Evolutionary conservation across 2,329 filamentous ascomycete species (phyloP).

Genomic region (Phoma sp.): DNA sequence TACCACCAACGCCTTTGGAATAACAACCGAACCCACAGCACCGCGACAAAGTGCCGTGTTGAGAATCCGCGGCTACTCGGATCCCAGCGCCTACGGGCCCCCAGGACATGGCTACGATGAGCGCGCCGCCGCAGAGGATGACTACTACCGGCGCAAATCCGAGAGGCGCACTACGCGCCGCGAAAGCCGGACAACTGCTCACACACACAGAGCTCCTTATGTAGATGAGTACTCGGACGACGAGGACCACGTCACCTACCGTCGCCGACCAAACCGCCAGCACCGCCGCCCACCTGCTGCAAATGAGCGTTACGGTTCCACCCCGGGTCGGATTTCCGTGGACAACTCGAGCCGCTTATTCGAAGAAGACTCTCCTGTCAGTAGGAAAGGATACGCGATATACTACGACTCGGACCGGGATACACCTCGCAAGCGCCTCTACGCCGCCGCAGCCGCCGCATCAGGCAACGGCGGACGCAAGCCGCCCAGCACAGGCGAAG

Average conservation of each 20-base stretch:
- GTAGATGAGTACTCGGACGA: slow-evolving; percentile 42
- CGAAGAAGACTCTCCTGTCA: slow-evolving; percentile 29
- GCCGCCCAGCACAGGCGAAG: slow-evolving; percentile 48
- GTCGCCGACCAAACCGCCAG: slow-evolving; percentile 30
- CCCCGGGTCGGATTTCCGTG: slow-evolving; percentile 23
- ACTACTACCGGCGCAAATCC: slow-evolving; percentile 20
- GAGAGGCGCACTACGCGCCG: slow-evolving; percentile 15
- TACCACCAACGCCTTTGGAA: slow-evolving; percentile 14
- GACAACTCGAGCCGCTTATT: slow-evolving; percentile 24
- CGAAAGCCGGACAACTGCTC: slow-evolving; percentile 7
- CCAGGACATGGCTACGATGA: slow-evolving; percentile 7
- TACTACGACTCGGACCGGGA: slow-evolving; percentile 36
- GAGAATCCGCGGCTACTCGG: slow-evolving; percentile 21
- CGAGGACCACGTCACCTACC: slow-evolving; percentile 34
- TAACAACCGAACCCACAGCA: slow-evolving; percentile 4
- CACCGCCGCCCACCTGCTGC: slow-evolving; percentile 37
- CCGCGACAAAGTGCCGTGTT: slow-evolving; percentile 13
- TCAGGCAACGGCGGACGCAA: slow-evolving; percentile 19
- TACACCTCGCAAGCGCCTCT: slow-evolving; percentile 20
- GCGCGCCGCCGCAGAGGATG: slow-evolving; percentile 15
- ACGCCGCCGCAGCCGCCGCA: slow-evolving; percentile 4
- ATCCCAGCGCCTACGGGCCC: slow-evolving; percentile 19
- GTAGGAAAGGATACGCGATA: slow-evolving; percentile 29
- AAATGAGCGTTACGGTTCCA: slow-evolving; percentile 28
- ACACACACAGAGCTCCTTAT: slow-evolving; percentile 23